Base-by-base conservation (phyloP, 495 filamentous ascomycete species). In the Xylaria intraflava region DNA sequence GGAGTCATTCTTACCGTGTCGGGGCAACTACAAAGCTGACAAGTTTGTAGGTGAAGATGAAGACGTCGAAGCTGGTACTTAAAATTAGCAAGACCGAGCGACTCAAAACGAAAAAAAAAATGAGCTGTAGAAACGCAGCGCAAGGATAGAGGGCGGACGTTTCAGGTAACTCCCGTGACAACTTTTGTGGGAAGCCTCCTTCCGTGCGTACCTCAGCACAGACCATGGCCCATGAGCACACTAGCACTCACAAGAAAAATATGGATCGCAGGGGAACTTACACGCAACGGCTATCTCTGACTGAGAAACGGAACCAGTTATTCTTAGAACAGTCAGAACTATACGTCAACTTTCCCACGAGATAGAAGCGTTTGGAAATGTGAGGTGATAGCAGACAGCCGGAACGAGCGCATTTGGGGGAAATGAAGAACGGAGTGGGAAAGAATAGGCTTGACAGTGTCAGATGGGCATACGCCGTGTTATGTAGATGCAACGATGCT, bases 101-200 rank as follows among this genome's bases (percentile, higher is more conserved):
- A 30, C 6, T 11, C 10, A 2, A 19, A 43, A 3, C 44, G 38
- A 49, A 20, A 26, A 66, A 49, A 57, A 60, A 65, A 67, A 46
- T 52, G 64, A 41, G 36, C 35, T 7, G 35, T 7, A 3, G 6
- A 38, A n/a, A 38, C 12, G n/a, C n/a, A n/a, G n/a, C n/a, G n/a
- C n/a, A n/a, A n/a, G n/a, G n/a, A n/a, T n/a, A n/a, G n/a, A n/a
- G n/a, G n/a, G n/a, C n/a, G n/a, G n/a, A n/a, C n/a, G n/a, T n/a
- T n/a, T n/a, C n/a, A n/a, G n/a, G n/a, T n/a, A n/a, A n/a, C n/a
- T n/a, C n/a, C n/a, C n/a, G n/a, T n/a, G n/a, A n/a, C n/a, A n/a
- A n/a, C n/a, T n/a, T n/a, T n/a, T n/a, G n/a, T n/a, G n/a, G n/a
- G n/a, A n/a, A n/a, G n/a, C n/a, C n/a, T n/a, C 19, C 29, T 1